Evolutionary conservation across 768 basidiomycete genomes (phyloP), one percentile per base, ranked within the genome.

Genomic region (Termitomyces eurrhizus): DNA sequence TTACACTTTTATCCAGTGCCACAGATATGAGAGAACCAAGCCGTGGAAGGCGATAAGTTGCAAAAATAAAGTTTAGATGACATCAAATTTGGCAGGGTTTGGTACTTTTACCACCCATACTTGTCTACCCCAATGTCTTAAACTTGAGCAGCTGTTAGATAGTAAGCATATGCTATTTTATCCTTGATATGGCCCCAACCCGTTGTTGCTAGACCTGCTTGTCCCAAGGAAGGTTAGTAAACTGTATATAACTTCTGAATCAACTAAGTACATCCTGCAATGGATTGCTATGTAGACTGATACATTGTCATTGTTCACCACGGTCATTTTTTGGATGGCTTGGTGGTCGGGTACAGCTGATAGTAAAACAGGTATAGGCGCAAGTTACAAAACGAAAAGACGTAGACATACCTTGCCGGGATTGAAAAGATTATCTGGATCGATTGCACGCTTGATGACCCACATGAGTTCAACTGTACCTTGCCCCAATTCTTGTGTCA

Each of bases 391-490:
- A 18, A 26, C 32, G 5, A 50, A 29, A 29, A 26, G 42, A 41
- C 21, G 52, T 54, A 9, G 4, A 44, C 59, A 57, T 64, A 79
- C 82, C 75, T 95, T 95, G 45, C 90, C 93, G 7, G 94, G 94
- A 70, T 96, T 97, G 72, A 95, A 80, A 52, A 97, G 75, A 66
- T 90, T 86, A 51, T 83, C 68, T 0, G 94, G 93, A 71, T 96
- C 94, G 13, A 94, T 76, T 2, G 87, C 81, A 44, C 74, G 74
- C 73, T 96, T 98, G 66, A 97, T 80, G n/a, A 80, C 83, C 76
- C 84, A 86, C 93, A 97, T 94, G 11, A 96, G 75, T 51, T 85
- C 83, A 12, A 97, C 87, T 0, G 94, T 95, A 4, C 85, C 87
- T 50, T 77, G 77, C 0, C 95, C 95, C 0, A 98, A 81, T 70